phyloP scores from a whole-genome alignment of 495 filamentous ascomycete species.

The Aspergillus sclerotiicarbonarius region DNA sequence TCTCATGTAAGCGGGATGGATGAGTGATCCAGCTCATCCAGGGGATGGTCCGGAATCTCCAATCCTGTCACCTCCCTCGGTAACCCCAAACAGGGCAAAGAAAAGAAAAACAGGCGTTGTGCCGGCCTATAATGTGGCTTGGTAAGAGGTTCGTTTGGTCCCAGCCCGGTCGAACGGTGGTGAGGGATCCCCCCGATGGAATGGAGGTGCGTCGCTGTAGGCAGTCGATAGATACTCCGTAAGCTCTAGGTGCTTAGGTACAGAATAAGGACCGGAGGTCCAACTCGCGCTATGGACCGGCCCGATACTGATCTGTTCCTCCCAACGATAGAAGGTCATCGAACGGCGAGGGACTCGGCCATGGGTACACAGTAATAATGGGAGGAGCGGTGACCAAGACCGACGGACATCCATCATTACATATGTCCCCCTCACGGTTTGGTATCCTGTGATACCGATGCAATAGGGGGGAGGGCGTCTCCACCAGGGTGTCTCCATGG shows the following conservation, averaged over 20 bases:
- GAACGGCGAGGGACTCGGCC: conserved; percentile 1
- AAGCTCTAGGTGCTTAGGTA: no score
- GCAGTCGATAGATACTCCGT: no score
- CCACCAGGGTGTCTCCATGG: not conserved
- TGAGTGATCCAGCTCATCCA: not conserved
- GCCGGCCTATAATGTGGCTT: not conserved
- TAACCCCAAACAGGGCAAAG: no score
- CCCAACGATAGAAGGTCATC: not conserved
- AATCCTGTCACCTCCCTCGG: not conserved
- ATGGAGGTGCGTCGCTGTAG: no score
- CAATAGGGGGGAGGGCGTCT: not conserved
- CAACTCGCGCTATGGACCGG: conserved; percentile 17
- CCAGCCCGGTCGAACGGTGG: not conserved
- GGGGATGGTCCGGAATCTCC: not conserved
- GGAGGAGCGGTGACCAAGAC: not conserved
- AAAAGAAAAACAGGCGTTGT: not conserved
- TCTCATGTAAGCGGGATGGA: not conserved
- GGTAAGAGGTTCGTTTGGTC: not conserved
- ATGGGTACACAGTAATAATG: no score
- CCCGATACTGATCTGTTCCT: conserved; percentile 14
- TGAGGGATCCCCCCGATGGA: not conserved
- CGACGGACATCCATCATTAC: not conserved
- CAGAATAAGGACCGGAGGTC: not conserved
- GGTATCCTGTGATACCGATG: not conserved
- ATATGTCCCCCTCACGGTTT: no score